Evolutionary conservation across 495 filamentous ascomycete species (phyloP).

Genomic region (Penicillium waksmanii): DNA sequence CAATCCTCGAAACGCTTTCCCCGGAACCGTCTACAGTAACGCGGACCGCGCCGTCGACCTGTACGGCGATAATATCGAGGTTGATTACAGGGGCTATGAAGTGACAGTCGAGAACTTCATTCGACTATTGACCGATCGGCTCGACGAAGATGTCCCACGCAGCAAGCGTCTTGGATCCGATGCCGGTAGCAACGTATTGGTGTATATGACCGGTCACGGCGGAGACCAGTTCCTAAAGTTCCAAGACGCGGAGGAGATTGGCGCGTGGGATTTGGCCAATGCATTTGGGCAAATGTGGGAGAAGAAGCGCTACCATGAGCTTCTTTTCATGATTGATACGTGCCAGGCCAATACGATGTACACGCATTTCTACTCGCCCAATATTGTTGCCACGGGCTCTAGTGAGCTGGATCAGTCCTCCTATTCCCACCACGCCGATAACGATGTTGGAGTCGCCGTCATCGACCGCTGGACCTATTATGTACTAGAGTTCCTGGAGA

Average conservation of each 20-base stretch:
- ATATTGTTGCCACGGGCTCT: slow-evolving; percentile 94
- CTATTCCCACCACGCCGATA: slow-evolving; percentile 96
- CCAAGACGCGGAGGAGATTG: slow-evolving; percentile 97
- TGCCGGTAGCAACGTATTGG: slow-evolving; percentile 91
- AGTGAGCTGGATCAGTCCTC: slow-evolving; percentile 92
- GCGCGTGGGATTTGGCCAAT: slow-evolving; percentile 92
- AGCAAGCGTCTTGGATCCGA: slow-evolving; percentile 92
- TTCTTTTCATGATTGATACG: slow-evolving; percentile 99
- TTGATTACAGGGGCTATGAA: slow-evolving; percentile 97
- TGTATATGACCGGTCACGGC: slow-evolving; percentile 99
- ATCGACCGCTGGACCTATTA: slow-evolving; percentile 99
- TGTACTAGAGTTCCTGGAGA: slow-evolving; percentile 95
- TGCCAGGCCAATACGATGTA: slow-evolving; percentile 99
- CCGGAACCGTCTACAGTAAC: slow-evolving; percentile 97
- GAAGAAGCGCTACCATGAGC: slow-evolving; percentile 93
- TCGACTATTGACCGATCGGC: slow-evolving; percentile 87
- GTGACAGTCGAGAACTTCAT: slow-evolving; percentile 99
- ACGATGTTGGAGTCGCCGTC: slow-evolving; percentile 95
- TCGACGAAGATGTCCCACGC: slow-evolving; percentile 89
- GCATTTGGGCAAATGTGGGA: slow-evolving; percentile 99
- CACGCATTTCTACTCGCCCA: slow-evolving; percentile 93
- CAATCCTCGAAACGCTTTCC: slow-evolving; percentile 97
- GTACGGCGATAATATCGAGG: slow-evolving; percentile 98
- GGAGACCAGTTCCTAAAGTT: slow-evolving; percentile 99
- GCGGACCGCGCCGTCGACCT: slow-evolving; percentile 93